Evolutionary conservation across 2,329 filamentous ascomycete genomes (phyloP).

Genomic region (Cercospora zeae-maydis): DNA sequence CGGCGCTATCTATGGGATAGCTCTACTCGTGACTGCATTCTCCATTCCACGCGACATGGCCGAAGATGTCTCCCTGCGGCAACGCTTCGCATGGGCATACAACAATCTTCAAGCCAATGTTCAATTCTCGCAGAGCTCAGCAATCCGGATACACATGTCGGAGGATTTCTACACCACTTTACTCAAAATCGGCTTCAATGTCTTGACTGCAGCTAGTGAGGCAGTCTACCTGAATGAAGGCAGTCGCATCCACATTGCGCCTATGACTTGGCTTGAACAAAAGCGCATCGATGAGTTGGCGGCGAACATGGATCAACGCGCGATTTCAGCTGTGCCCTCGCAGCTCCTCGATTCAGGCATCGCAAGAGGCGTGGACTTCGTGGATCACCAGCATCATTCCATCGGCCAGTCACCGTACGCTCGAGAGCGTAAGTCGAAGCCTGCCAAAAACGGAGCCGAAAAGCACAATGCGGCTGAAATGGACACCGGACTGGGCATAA

Average conservation of each 20-base stretch:
- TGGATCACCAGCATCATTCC: conserved; percentile 34
- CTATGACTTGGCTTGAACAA: conserved; percentile 87
- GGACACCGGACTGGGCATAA: conserved; percentile 69
- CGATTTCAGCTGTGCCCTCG: conserved; percentile 38
- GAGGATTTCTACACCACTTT: conserved; percentile 96
- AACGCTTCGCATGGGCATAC: conserved; percentile 69
- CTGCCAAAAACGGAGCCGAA: conserved; percentile 23
- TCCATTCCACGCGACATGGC: conserved; percentile 55
- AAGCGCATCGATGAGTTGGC: conserved; percentile 77
- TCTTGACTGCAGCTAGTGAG: conserved; percentile 89
- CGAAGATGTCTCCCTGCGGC: conserved; percentile 46
- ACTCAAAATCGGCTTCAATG: conserved; percentile 78
- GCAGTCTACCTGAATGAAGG: conserved; percentile 95
- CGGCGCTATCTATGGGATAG: conserved; percentile 70
- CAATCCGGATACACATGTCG: conserved; percentile 73
- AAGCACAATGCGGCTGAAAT: conserved; percentile 32
- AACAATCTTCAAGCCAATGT: conserved; percentile 89
- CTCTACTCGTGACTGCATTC: conserved; percentile 70
- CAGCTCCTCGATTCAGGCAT: conserved; percentile 44
- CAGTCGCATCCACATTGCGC: conserved; percentile 65
- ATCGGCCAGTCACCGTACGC: conserved; percentile 55
- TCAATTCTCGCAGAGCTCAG: conserved; percentile 63
- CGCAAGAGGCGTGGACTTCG: conserved; percentile 36
- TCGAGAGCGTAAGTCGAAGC: conserved; percentile 58
- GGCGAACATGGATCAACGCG: conserved; percentile 40